Evolutionary conservation across 257 asterid genomes (phyloP), one percentile per base, ranked within the genome.

Genomic region (Solanum ahanhuiri): DNA sequence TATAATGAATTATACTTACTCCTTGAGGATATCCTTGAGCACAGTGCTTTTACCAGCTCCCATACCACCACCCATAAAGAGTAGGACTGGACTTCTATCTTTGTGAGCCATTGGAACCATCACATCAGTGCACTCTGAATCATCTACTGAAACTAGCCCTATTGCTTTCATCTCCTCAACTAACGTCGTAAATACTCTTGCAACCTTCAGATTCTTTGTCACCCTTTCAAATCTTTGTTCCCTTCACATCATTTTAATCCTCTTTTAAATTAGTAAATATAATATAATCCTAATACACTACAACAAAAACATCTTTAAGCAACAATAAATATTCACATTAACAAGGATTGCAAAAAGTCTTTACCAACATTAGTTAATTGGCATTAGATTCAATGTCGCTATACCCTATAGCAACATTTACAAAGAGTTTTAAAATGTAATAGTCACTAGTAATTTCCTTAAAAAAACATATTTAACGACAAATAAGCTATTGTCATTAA

Each of bases 221-320:
- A 97, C 98, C 91, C 98, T 94, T 88, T 97, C 93, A 81, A 97
- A 92, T 88, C 98, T 93, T 92, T 97, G 98, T 57, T 95, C 98
- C 89, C 99, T 97, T 85, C 18, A 4, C 60, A 75, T 48, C 51
- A 63, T 25, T 41, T 12, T 12, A 77, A 45, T 28, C 63, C n/a
- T n/a, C n/a, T 76, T 20, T 54, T 54, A 54, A 54, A 54, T 76
- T 41, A 77, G 63, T 77, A 76, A 84, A 7, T 71, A 31, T 28
- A 7, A 30, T 77, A 45, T 79, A 45, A 48, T 45, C 28, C 84
- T 69, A 14, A 66, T 77, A 45, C 4, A 54, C 23, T 54, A 54
- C 63, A 18, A 54, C 23, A 17, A 20, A 54, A 54, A 54, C 23
- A 6, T 0, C n/a, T 54, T 54, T 54, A 1, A 54, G 1, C 63